Evolutionary conservation across 2,329 filamentous ascomycete genomes (phyloP).

Genomic region (Pseudonectria buxi): DNA sequence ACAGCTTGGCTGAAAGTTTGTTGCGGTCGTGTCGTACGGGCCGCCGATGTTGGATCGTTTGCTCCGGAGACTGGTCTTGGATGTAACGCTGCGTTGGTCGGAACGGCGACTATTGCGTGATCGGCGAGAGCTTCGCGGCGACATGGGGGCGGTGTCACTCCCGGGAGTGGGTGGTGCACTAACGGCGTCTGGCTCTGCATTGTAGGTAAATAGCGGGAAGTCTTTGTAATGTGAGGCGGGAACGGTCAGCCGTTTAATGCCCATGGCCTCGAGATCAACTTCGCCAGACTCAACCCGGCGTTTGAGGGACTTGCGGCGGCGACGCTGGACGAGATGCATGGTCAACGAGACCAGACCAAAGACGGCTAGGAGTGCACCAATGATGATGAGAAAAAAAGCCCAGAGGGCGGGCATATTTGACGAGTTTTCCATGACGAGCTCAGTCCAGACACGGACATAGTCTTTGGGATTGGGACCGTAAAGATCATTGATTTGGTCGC

Average conservation of each 20-base stretch:
- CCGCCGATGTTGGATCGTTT: constrained; percentile 31
- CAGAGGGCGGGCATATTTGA: constrained; percentile 64
- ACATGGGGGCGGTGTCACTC: constrained; percentile 19
- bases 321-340: constrained; percentile 73
- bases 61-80: constrained; percentile 28
- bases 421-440: constrained; percentile 41
- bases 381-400: constrained; percentile 67
- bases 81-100: constrained; percentile 23
- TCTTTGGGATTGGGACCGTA: constrained; percentile 51
- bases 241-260: constrained; percentile 75
- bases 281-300: constrained; percentile 69
- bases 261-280: constrained; percentile 78
- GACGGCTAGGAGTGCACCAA: constrained; percentile 63
- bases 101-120: constrained; percentile 24
- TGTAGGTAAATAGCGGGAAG: constrained; percentile 76
- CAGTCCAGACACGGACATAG: constrained; percentile 55
- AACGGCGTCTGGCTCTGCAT: constrained; percentile 41
- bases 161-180: constrained; percentile 30
- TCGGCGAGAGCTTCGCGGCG: constrained; percentile 23
- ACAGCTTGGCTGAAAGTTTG: constrained; percentile 71
- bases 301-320: constrained; percentile 60
- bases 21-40: constrained; percentile 33
- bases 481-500: constrained; percentile 46
- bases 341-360: constrained; percentile 59
- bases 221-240: constrained; percentile 63